phyloP scores from a whole-genome alignment of 2,329 filamentous ascomycete genomes.

The Talaromyces sp. region DNA sequence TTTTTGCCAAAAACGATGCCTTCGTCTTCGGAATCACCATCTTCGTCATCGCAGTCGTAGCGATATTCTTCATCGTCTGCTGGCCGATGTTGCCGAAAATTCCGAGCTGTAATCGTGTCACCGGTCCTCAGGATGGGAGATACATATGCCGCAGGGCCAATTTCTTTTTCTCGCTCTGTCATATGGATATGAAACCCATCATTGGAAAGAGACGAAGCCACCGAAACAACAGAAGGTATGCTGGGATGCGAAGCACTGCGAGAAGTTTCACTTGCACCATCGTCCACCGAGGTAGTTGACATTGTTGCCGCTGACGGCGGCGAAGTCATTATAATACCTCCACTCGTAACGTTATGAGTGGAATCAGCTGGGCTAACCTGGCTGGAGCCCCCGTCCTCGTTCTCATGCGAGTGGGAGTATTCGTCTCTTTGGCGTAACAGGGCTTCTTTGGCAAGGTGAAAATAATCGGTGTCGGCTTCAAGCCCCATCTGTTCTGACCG shows the following conservation, averaged over 20 bases:
- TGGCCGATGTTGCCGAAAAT: slow-evolving; percentile 17
- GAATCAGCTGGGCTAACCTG: slow-evolving; percentile 5
- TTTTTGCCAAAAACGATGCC: slow-evolving; percentile 35
- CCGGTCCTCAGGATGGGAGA: slow-evolving; percentile 38
- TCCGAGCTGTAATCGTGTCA: slow-evolving; percentile 35
- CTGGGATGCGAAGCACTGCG: slow-evolving; percentile 45
- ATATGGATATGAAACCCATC: slow-evolving; percentile 25
- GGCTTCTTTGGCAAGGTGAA: slow-evolving; percentile 30
- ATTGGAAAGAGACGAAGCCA: slow-evolving; percentile 41
- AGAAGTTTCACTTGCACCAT: slow-evolving; percentile 40
- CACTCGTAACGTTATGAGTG: slow-evolving; percentile 8
- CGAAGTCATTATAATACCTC: slow-evolving; percentile 28
- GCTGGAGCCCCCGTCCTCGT: neutral
- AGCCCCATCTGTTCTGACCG: slow-evolving; percentile 31
- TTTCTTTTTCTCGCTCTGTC: slow-evolving; percentile 23
- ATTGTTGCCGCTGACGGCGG: slow-evolving; percentile 42
- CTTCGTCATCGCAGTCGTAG: slow-evolving; percentile 39
- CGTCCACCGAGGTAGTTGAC: slow-evolving; percentile 42
- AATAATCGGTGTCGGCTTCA: slow-evolving; percentile 28
- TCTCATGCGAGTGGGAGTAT: slow-evolving; percentile 10
- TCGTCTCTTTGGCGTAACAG: slow-evolving; percentile 23
- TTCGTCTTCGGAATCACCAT: slow-evolving; percentile 40
- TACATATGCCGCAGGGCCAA: slow-evolving; percentile 21
- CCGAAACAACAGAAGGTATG: slow-evolving; percentile 41
- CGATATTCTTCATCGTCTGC: slow-evolving; percentile 32